These are phyloP conservation scores for Huntiella savannae DNA, from an alignment of 2,329 filamentous ascomycete species.

Conservation along the genomic window DNA sequence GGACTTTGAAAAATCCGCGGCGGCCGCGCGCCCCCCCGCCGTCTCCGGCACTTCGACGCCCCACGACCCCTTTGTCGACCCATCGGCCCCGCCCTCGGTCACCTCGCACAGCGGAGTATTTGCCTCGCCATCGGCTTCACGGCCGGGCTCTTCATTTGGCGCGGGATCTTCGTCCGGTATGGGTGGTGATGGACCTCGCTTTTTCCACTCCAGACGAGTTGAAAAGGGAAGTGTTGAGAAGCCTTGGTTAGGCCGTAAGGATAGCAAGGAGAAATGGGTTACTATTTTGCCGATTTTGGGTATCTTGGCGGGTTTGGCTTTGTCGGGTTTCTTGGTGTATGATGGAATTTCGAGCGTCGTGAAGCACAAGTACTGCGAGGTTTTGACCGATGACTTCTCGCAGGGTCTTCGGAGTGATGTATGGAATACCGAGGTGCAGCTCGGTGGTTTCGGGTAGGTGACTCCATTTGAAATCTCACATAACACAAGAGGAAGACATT, in stretches of 20 bases:
- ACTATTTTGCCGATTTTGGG: slow-evolving; percentile 61
- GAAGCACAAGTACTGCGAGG: slow-evolving; percentile 52
- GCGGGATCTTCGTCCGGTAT: slow-evolving; percentile 22
- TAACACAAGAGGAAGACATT: background rate
- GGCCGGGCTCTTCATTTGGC: slow-evolving; percentile 28
- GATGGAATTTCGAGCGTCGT: slow-evolving; percentile 54
- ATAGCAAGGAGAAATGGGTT: slow-evolving; percentile 71
- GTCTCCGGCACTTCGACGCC: background rate
- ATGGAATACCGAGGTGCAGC: slow-evolving; percentile 58
- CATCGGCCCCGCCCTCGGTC: slow-evolving; percentile 17
- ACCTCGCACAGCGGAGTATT: slow-evolving; percentile 23
- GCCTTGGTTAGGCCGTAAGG: slow-evolving; percentile 55
- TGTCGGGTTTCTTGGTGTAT: slow-evolving; percentile 56
- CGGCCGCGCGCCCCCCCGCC: slow-evolving; percentile 11
- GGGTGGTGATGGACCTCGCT: slow-evolving; percentile 25
- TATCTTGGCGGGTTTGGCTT: slow-evolving; percentile 44
- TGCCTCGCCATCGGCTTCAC: slow-evolving; percentile 25
- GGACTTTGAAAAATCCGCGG: slow-evolving; percentile 13
- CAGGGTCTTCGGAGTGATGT: slow-evolving; percentile 36
- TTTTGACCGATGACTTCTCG: slow-evolving; percentile 48
- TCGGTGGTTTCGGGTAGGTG: slow-evolving; percentile 57
- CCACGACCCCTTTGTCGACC: slow-evolving; percentile 12
- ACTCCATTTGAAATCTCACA: background rate
- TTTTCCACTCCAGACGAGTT: slow-evolving; percentile 57
- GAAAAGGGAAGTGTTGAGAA: slow-evolving; percentile 55